Percentiles rank a stretch among this genome's conserved stretches.
Conservation (phyloP, 2,329 filamentous ascomycete species). For the Rhynchosporium secalis region DNA sequence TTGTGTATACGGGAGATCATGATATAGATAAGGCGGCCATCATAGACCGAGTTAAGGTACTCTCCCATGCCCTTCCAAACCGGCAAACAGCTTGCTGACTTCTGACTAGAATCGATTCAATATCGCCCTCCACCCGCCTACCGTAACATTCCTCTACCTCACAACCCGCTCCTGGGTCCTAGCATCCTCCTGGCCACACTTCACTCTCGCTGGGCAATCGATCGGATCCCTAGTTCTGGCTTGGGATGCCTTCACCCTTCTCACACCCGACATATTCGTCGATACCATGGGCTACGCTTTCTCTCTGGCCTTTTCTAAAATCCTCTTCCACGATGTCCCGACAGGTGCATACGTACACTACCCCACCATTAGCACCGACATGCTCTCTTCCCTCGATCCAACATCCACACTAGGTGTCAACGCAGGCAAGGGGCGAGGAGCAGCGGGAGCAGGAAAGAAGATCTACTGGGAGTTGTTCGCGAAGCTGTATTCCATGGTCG, state of each 20-base stretch:
- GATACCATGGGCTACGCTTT: conserved; percentile 99
- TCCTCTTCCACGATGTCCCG: conserved; percentile 76
- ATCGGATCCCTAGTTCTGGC: conserved; percentile 83
- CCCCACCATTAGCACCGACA: conserved; percentile 96
- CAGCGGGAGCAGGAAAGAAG: conserved; percentile 70
- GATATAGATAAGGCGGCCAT: conserved; percentile 81
- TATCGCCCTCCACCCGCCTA: conserved; percentile 81
- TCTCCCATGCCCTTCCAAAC: background rate
- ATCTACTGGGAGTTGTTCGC: conserved; percentile 89
- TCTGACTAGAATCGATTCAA: conserved; percentile 75
- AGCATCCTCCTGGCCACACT: conserved; percentile 82
- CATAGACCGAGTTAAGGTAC: conserved; percentile 72
- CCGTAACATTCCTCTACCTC: conserved; percentile 86
- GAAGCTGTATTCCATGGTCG: conserved; percentile 76
- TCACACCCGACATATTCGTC: conserved; percentile 90
- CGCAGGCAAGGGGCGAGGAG: conserved; percentile 75
- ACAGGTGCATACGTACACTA: conserved; percentile 97
- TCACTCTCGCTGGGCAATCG: conserved; percentile 93
- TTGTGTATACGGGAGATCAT: conserved; percentile 95
- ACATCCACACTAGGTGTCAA: conserved; percentile 69
- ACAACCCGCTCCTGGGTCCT: conserved; percentile 85
- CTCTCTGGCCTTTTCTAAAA: conserved; percentile 76
- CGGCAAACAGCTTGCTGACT: conserved; percentile 9
- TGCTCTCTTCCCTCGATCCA: conserved; percentile 81
- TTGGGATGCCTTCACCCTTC: conserved; percentile 88